Evolutionary conservation across 805 yeast species (phyloP), one percentile per base, ranked within the genome.

Genomic region (Myxozyma geophila): DNA sequence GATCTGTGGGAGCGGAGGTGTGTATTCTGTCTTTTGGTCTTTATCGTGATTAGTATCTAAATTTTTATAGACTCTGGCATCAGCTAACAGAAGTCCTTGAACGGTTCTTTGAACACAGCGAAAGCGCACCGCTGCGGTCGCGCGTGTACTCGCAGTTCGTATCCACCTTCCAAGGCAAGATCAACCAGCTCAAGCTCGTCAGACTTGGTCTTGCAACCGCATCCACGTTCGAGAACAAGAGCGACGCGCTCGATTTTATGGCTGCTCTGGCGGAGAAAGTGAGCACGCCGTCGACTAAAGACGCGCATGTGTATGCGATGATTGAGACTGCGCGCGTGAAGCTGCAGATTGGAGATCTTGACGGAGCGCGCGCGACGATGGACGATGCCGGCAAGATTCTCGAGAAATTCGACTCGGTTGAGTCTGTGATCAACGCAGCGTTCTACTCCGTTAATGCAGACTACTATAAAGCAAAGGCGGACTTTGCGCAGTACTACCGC

Each of bases 401-500:
- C 59, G 75, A 90, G 40, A 70, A 74, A 43, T 76, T 82, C 62
- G 86, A 84, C 69, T 74, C 85, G 7, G 76, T 83, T 54, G 89
- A 87, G 60, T 77, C 82, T 59, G 84, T 85, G 70, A 85, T 95
- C 68, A 87, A 87, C 70, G 91, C 96, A 33, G 89, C 96, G 37
- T 93, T 82, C 76, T 93, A 90, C 76, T 85, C 88, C 67, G 87
- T 93, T 23, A 87, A 85, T 71, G 85, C 97, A 60, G 89, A 88
- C 72, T 85, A 86, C 73, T 86, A 84, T 81, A 87, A 90, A 76
- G 75, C 83, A 64, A 86, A 87, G 71, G 85, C 85, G 36, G 96
- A 95, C 76, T 92, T 87, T 78, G 90, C 91, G 70, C 79, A 81
- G 43, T 93, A 85, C 78, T 95, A 95, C 76, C 84, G 87, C 71